Conservation (phyloP, 2,329 filamentous ascomycete species). For the Cladophialophora immunda region DNA sequence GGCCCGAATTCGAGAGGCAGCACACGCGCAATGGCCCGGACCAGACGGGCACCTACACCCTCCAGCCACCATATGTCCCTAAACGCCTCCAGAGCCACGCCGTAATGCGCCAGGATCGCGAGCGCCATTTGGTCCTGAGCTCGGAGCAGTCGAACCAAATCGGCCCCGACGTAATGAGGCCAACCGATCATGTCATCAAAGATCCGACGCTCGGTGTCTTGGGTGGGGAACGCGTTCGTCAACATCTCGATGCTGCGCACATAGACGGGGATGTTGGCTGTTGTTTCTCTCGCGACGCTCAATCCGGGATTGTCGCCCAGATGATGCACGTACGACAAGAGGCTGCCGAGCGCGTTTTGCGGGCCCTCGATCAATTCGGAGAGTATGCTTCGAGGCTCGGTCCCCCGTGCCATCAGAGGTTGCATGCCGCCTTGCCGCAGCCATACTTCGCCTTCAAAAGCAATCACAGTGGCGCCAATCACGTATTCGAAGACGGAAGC, state of each 20-base stretch:
- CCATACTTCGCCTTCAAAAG: conserved; percentile 8
- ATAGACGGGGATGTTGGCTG: conserved; percentile 9
- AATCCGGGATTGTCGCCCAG: not conserved
- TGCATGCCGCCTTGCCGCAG: conserved; percentile 8
- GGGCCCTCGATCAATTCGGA: conserved; percentile 1
- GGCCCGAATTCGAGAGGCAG: conserved; percentile 1
- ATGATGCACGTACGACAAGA: conserved; percentile 5
- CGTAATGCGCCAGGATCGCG: conserved; percentile 15
- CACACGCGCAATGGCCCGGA: conserved; percentile 2
- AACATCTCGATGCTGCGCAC: conserved; percentile 18
- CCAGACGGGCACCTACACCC: conserved; percentile 8
- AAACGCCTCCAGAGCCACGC: conserved; percentile 14
- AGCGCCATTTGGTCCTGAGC: conserved; percentile 17
- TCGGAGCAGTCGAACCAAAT: conserved; percentile 16
- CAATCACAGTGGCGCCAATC: conserved; percentile 18
- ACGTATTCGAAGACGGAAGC: conserved; percentile 14
- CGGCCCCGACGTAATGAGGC: conserved; percentile 12
- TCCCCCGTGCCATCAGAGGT: conserved; percentile 6
- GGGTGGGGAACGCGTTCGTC: conserved; percentile 15
- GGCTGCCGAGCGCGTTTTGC: conserved; percentile 2
- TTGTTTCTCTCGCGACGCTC: not conserved
- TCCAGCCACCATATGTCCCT: conserved; percentile 13
- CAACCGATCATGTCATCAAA: conserved; percentile 20
- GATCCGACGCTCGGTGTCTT: conserved; percentile 7
- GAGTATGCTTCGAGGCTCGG: conserved; percentile 11